Evolutionary conservation across 2,329 filamentous ascomycete genomes (phyloP).

Genomic region (Fusarium oxysporum): DNA sequence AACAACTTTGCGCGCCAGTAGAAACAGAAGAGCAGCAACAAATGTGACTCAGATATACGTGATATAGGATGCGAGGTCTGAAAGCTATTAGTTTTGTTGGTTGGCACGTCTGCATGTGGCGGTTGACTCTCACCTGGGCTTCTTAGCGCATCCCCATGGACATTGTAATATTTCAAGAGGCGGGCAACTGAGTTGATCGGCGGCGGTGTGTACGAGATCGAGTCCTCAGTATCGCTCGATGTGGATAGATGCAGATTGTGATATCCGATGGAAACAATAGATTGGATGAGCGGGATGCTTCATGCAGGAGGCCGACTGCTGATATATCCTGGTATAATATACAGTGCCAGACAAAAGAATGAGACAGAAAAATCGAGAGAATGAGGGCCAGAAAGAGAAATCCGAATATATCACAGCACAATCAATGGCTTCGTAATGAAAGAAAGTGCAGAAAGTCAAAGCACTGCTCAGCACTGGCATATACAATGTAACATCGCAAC

Average conservation of each 20-base stretch:
- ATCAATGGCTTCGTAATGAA: not conserved
- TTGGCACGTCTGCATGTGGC: not conserved
- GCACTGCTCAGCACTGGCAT: not conserved
- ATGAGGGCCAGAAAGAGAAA: not conserved
- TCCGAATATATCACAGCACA: not conserved
- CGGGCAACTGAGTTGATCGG: not conserved
- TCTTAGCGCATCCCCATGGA: not conserved
- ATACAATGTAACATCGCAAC: not conserved
- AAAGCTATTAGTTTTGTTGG: not conserved
- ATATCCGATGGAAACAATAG: not conserved
- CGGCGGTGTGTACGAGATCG: not conserved
- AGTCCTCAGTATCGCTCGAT: not conserved
- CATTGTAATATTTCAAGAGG: not conserved
- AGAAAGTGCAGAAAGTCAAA: not conserved
- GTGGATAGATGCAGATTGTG: not conserved
- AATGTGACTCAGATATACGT: rapidly evolving
- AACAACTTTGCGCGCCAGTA: too few species aligned
- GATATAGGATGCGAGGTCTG: not conserved
- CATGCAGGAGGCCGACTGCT: slow-evolving; percentile 33
- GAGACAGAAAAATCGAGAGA: not conserved
- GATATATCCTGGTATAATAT: not conserved
- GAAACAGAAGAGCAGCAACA: not conserved
- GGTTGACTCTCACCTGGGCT: not conserved
- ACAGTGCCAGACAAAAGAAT: not conserved
- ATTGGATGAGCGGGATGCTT: slow-evolving; percentile 7